phyloP scores from a whole-genome alignment of 495 filamentous ascomycete species.

The Elaphomyces granulatus region DNA sequence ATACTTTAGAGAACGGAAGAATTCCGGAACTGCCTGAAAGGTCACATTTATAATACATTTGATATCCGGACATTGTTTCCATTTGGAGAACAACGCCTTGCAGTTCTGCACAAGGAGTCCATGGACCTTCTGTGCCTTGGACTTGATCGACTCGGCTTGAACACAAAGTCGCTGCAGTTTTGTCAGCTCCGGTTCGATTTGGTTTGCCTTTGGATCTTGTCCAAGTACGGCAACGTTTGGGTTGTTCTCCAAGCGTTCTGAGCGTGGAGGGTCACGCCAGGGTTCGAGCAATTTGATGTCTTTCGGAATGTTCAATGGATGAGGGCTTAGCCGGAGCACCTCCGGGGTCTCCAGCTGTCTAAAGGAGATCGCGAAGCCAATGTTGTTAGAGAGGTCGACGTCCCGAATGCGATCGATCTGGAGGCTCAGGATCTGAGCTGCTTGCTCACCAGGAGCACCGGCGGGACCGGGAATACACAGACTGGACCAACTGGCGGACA shows the following conservation, averaged over 20 bases:
- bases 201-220: conserved; percentile 4
- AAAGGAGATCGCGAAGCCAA: conserved; percentile 33
- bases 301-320: conserved; percentile 17
- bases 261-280: conserved; percentile 2
- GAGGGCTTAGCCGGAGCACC: conserved; percentile 18
- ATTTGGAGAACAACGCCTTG: conserved; percentile 2
- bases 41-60: conserved; percentile 7
- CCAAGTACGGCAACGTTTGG: neutral
- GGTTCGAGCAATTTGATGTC: conserved; percentile 1
- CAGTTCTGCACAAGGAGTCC: conserved; percentile 6
- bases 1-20: conserved; percentile 17
- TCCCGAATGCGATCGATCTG: conserved; percentile 26
- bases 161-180: conserved; percentile 14
- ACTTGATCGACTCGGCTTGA: conserved; percentile 1
- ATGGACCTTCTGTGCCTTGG: conserved; percentile 4
- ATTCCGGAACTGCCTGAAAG: conserved; percentile 6
- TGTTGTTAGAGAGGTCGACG: conserved; percentile 14
- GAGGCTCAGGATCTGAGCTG: conserved; percentile 33
- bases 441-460: conserved; percentile 17
- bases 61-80: conserved; percentile 8
- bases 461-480: conserved; percentile 24
- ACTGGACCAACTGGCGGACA: conserved; percentile 30
- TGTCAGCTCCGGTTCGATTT: conserved; percentile 16
- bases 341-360: conserved; percentile 26
- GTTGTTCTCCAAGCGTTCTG: neutral